Evolutionary conservation across 352 stramenopile genomes (phyloP).

Genomic region (Phytophthora tubulina): DNA sequence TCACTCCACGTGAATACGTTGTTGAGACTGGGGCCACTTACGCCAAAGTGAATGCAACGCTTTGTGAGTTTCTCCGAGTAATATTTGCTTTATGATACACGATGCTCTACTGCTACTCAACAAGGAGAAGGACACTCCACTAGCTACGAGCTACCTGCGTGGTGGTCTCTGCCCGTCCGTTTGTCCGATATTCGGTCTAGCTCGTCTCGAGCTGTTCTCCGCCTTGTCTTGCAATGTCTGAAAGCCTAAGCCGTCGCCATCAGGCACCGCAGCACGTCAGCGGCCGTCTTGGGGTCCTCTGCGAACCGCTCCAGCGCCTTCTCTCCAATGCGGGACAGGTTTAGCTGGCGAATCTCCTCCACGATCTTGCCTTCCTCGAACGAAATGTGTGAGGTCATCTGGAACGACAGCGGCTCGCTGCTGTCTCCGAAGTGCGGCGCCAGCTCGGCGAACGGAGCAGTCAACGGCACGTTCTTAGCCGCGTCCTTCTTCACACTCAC

Average conservation of each 20-base stretch:
- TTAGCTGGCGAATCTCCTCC: conserved; percentile 83
- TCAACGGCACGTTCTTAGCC: conserved; percentile 64
- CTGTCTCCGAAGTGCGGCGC: conserved; percentile 52
- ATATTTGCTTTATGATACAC: conserved; percentile 56
- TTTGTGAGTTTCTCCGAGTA: conserved; percentile 36
- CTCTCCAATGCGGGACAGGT: conserved; percentile 71
- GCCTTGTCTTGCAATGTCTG: conserved; percentile 22
- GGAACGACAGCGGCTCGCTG: conserved; percentile 69
- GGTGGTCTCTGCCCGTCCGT: conserved; percentile 31
- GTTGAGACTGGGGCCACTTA: too few species aligned
- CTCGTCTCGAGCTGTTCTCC: conserved; percentile 24
- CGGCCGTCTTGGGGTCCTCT: conserved; percentile 61
- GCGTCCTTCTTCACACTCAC: conserved; percentile 60
- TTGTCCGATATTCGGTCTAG: conserved; percentile 40
- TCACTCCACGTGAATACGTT: background rate
- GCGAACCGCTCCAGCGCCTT: conserved; percentile 60
- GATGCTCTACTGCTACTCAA: conserved; percentile 55
- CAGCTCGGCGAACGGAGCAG: conserved; percentile 72
- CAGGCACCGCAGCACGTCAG: conserved; percentile 67
- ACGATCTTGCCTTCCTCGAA: conserved; percentile 83
- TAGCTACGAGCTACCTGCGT: conserved; percentile 43
- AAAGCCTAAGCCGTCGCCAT: conserved; percentile 34
- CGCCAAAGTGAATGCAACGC: background rate
- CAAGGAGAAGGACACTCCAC: conserved; percentile 39
- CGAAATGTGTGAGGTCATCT: conserved; percentile 81